A percentile compares a stretch with the other conserved stretches of the same genome.
Evolutionary conservation across 495 filamentous ascomycete species (phyloP).

Genomic region (Tuber microsphaerosporum): DNA sequence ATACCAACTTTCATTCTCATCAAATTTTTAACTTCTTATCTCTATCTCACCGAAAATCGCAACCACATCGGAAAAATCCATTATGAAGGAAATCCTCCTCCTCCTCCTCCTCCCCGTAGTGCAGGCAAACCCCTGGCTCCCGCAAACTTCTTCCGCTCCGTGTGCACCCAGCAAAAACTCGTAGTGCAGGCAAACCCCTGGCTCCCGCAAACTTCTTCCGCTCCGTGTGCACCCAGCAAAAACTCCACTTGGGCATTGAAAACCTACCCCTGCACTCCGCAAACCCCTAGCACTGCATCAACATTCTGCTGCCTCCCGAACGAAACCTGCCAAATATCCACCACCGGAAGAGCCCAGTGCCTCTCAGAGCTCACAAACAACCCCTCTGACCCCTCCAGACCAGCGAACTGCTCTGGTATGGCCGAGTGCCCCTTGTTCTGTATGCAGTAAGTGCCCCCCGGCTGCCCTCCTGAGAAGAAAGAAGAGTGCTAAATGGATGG

Average conservation of each 20-base stretch:
- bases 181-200: not conserved
- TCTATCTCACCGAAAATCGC: not conserved
- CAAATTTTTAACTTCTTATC: not conserved
- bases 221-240: not conserved
- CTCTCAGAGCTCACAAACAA: not conserved
- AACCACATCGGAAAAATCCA: not conserved
- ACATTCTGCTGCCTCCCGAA: not conserved
- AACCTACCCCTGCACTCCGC: not conserved
- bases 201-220: not conserved
- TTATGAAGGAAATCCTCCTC: not conserved
- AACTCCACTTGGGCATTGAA: not conserved
- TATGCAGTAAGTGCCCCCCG: not conserved
- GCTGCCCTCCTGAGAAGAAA: not conserved
- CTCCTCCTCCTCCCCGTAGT: not conserved
- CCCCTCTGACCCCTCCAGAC: not conserved
- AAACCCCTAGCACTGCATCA: not conserved
- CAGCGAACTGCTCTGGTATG: not conserved
- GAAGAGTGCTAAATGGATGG: not conserved
- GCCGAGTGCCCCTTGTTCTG: not conserved
- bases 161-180: not conserved
- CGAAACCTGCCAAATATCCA: not conserved
- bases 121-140: not conserved
- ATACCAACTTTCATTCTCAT: slow-evolving; percentile 6
- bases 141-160: not conserved
- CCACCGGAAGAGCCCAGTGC: not conserved